Conservation (phyloP, 2,329 filamentous ascomycete genomes). For the Neonectria coccinea region DNA sequence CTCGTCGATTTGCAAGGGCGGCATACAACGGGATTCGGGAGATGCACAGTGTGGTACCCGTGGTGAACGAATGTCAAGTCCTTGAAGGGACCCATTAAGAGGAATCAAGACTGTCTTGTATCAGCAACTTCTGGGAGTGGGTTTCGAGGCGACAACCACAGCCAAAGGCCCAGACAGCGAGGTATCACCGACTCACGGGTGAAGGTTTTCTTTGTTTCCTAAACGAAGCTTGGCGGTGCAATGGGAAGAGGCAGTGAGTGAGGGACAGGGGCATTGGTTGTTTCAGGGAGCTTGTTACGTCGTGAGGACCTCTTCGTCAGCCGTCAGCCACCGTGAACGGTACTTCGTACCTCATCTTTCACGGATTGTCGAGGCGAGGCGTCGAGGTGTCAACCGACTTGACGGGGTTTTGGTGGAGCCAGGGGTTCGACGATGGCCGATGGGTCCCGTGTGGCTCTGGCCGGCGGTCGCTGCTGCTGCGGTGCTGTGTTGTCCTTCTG, state of each 20-base stretch:
- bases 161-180: conserved; percentile 26
- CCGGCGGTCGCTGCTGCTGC: conserved; percentile 10
- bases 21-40: conserved; percentile 38
- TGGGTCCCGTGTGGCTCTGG: conserved; percentile 5
- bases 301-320: conserved; percentile 24
- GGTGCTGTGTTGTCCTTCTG: conserved; percentile 16
- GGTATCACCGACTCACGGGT: conserved; percentile 33
- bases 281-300: not conserved
- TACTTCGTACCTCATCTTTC: not conserved
- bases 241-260: conserved; percentile 7
- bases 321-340: conserved; percentile 34
- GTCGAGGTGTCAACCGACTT: conserved; percentile 10
- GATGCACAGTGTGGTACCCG: conserved; percentile 40
- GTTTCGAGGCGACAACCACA: conserved; percentile 15
- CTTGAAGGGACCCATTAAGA: conserved; percentile 10
- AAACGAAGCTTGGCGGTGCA: conserved; percentile 25
- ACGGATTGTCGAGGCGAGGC: conserved; percentile 3
- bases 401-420: conserved; percentile 19
- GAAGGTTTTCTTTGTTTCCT: conserved; percentile 27
- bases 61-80: conserved; percentile 20
- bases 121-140: conserved; percentile 22
- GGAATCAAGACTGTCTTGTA: conserved; percentile 29
- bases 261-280: conserved; percentile 7
- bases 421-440: conserved; percentile 15
- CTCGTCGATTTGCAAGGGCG: conserved; percentile 35